These are phyloP conservation scores for Tylopilus felleus DNA, from an alignment of 768 basidiomycete species.

Conservation along the genomic window DNA sequence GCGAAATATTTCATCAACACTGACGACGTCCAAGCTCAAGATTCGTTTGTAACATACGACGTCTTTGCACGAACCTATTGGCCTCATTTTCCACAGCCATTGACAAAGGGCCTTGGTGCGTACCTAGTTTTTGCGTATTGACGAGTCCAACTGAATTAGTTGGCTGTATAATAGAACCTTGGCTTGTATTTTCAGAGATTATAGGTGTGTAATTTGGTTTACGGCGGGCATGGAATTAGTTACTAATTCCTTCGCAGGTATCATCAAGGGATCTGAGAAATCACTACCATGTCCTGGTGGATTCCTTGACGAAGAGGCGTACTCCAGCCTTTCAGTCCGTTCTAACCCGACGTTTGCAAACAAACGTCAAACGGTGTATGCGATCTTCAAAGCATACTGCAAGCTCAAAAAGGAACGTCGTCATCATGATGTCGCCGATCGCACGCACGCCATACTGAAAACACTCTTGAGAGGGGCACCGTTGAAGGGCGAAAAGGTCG, in stretches of 20 bases:
- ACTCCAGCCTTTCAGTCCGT: slow-evolving; percentile 48
- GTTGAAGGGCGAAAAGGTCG: slow-evolving; percentile 42
- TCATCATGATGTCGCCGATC: slow-evolving; percentile 58
- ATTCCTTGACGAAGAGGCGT: slow-evolving; percentile 43
- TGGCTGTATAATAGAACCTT: slow-evolving; percentile 47
- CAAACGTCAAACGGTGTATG: slow-evolving; percentile 47
- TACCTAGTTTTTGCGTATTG: neutral
- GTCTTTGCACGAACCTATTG: slow-evolving; percentile 53
- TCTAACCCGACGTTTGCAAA: slow-evolving; percentile 53
- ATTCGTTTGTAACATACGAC: slow-evolving; percentile 41
- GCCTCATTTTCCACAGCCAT: slow-evolving; percentile 51
- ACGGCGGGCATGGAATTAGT: neutral
- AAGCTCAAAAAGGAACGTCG: slow-evolving; percentile 40
- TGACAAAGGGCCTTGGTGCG: slow-evolving; percentile 53
- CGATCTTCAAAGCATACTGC: slow-evolving; percentile 50
- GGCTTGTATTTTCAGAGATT: slow-evolving; percentile 61
- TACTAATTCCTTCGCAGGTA: slow-evolving; percentile 36
- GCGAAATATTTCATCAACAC: slow-evolving; percentile 15
- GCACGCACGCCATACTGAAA: slow-evolving; percentile 52
- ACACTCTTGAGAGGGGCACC: slow-evolving; percentile 26
- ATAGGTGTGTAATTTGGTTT: slow-evolving; percentile 42
- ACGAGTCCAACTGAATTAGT: neutral
- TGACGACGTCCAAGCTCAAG: slow-evolving; percentile 16
- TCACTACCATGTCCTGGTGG: slow-evolving; percentile 35
- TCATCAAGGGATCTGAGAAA: slow-evolving; percentile 67